A percentile compares a stretch with the other conserved stretches of the same genome.
These are phyloP conservation scores for Jacaranda copaia DNA, from an alignment of 257 asterid species.

Conservation along the genomic window DNA sequence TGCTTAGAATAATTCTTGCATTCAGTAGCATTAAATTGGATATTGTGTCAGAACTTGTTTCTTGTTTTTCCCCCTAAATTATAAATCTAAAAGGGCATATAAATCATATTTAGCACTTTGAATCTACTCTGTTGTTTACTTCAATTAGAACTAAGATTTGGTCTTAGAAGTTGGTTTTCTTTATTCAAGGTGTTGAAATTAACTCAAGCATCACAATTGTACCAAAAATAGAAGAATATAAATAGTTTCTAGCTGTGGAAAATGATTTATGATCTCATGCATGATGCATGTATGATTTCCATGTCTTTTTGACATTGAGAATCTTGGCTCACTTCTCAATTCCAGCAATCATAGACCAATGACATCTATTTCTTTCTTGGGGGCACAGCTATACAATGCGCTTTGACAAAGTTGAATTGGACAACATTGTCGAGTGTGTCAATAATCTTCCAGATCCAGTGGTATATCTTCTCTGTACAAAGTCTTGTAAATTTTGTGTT, in stretches of 20 bases:
- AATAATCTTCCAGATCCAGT: conserved; percentile 82
- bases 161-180: neutral
- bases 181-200: too few species aligned
- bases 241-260: neutral
- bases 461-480: conserved; percentile 49
- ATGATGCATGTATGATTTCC: too few species aligned
- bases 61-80: too few species aligned
- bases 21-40: neutral
- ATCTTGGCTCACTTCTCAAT: neutral
- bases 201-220: neutral
- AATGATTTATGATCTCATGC: neutral
- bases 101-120: too few species aligned
- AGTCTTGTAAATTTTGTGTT: conserved; percentile 14
- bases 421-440: conserved; percentile 73
- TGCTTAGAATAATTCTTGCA: neutral
- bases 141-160: conserved; percentile 1
- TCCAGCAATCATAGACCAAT: conserved; percentile 5
- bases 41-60: neutral
- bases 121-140: neutral
- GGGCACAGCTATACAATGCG: conserved; percentile 69
- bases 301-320: neutral
- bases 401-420: conserved; percentile 87
- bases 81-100: neutral
- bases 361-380: neutral
- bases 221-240: neutral